These are phyloP conservation scores for Penicillium sumatraense DNA, from an alignment of 2,329 filamentous ascomycete species.

Conservation along the genomic window DNA sequence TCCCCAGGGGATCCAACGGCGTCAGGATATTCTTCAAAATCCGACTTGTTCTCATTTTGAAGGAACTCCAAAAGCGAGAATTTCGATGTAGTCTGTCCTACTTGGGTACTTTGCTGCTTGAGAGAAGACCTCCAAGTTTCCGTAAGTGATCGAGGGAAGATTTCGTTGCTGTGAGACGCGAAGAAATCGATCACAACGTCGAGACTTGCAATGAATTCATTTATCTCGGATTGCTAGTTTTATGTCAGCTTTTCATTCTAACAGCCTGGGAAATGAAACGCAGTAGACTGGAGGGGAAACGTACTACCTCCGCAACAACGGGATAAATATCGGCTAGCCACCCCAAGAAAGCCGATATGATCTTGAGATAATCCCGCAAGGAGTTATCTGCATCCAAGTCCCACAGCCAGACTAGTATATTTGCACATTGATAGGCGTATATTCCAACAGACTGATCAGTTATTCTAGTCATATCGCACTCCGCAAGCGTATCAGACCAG, in stretches of 20 bases:
- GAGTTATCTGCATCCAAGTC: background rate
- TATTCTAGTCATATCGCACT: background rate
- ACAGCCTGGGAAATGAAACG: background rate
- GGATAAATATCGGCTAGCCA: background rate
- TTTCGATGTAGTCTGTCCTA: conserved; percentile 1
- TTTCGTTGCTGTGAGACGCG: background rate
- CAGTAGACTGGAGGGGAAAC: background rate
- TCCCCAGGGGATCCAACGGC: background rate
- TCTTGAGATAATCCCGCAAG: background rate
- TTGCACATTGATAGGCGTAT: background rate
- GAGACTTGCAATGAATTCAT: background rate
- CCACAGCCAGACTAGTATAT: background rate
- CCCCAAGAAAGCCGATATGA: background rate
- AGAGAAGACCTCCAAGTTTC: background rate
- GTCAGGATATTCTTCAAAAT: background rate
- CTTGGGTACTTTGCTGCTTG: background rate
- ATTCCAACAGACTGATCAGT: background rate
- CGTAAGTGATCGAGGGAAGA: background rate
- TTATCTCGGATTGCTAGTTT: background rate
- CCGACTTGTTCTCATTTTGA: background rate
- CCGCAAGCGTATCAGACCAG: background rate
- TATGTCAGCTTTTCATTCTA: background rate
- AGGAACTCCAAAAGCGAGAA: background rate
- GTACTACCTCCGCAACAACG: background rate
- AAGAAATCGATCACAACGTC: background rate